Conservation (phyloP, 371 early-diverging fungal species). For the Apophysomyces variabilis region DNA sequence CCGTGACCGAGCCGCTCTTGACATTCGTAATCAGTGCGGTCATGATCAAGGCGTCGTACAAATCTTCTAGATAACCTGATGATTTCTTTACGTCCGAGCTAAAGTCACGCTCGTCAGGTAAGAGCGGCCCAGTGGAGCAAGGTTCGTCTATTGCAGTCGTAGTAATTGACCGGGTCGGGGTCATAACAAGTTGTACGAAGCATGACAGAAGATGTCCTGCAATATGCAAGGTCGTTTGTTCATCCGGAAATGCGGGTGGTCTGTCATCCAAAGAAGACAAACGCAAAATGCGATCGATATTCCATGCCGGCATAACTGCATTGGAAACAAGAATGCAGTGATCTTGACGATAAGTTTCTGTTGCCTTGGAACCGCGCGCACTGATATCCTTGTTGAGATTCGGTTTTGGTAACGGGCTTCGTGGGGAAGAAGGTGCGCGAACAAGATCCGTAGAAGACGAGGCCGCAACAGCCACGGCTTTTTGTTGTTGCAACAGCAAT, state of each 20-base stretch:
- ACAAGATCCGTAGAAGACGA: conserved; percentile 18
- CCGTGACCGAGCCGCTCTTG: conserved; percentile 18
- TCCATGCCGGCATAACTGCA: conserved; percentile 55
- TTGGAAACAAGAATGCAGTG: conserved; percentile 52
- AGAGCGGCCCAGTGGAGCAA: conserved; percentile 23
- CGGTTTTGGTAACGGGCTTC: conserved; percentile 41
- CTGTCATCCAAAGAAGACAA: conserved; percentile 7
- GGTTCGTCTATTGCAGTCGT: conserved; percentile 14
- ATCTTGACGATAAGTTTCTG: conserved; percentile 53
- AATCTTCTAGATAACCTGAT: conserved; percentile 42
- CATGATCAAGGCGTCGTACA: conserved; percentile 52
- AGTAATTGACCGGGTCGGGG: conserved; percentile 15
- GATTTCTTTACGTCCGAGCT: conserved; percentile 16
- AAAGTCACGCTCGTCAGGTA: conserved; percentile 46
- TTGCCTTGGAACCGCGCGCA: conserved; percentile 49
- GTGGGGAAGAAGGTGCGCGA: conserved; percentile 34
- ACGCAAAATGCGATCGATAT: conserved; percentile 39
- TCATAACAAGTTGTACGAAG: conserved; percentile 33
- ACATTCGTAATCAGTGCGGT: conserved; percentile 32
- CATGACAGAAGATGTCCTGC: conserved; percentile 37
- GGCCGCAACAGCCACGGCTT: conserved; percentile 9
- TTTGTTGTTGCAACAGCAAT: conserved; percentile 26
- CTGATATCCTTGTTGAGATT: conserved; percentile 55
- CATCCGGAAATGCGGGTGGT: neutral
- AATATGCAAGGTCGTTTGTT: conserved; percentile 13